Percentiles rank a stretch among this genome's conserved stretches.
These are phyloP conservation scores for Platismatia glauca DNA, from an alignment of 495 filamentous ascomycete species.

Conservation along the genomic window DNA sequence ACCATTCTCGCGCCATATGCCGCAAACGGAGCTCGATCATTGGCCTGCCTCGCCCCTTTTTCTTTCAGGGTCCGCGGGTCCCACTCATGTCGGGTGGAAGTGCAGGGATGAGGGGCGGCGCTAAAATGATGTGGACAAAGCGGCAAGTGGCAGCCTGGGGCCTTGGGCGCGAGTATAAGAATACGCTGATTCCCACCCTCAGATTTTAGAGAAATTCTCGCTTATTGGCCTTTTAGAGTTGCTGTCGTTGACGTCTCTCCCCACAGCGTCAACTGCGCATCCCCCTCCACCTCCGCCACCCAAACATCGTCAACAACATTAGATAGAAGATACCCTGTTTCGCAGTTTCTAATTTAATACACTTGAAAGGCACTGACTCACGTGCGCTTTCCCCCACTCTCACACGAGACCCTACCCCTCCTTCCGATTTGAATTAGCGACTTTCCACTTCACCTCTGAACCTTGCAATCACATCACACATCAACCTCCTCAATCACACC, in stretches of 20 bases:
- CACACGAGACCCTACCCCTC: constrained; percentile 20
- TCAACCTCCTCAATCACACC: constrained; percentile 5
- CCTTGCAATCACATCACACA: constrained; percentile 4
- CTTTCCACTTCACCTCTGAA: constrained; percentile 22
- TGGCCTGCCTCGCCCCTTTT: constrained; percentile 10
- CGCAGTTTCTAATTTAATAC: constrained; percentile 23
- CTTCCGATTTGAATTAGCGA: constrained; percentile 30
- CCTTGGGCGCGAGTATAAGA: constrained; percentile 8
- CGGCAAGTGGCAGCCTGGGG: constrained; percentile 11
- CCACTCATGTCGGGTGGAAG: background rate
- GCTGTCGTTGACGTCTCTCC: constrained; percentile 15
- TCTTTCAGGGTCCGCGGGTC: constrained; percentile 7
- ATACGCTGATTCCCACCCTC: constrained; percentile 2
- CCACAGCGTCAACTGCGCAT: constrained; percentile 9
- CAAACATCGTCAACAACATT: background rate
- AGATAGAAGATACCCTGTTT: constrained; percentile 20
- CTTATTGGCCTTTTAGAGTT: constrained; percentile 13
- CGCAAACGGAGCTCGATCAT: background rate
- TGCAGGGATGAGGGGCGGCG: constrained; percentile 4
- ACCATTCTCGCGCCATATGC: constrained; percentile 11
- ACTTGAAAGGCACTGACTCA: constrained; percentile 19
- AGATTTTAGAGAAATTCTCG: constrained; percentile 8
- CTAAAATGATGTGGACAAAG: background rate
- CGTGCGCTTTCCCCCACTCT: constrained; percentile 24
- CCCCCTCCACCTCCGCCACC: background rate